Percentiles rank a stretch among this genome's conserved stretches.
phyloP scores from a whole-genome alignment of 495 filamentous ascomycete genomes.

The Aspergillus ellipticus region DNA sequence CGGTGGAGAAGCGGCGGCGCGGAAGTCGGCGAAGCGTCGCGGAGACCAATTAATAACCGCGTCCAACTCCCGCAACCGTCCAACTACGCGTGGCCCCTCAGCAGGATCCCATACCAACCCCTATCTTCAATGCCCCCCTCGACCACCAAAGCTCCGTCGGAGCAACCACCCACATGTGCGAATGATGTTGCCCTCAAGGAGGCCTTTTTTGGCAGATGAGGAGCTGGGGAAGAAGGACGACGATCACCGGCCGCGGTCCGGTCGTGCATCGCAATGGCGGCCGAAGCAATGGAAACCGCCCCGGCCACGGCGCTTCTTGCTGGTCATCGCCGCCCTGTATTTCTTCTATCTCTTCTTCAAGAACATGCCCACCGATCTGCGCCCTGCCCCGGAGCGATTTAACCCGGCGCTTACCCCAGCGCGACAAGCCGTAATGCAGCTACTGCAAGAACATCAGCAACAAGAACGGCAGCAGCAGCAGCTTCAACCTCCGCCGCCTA shows the following conservation, averaged over 20 bases:
- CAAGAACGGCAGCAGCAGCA: background rate
- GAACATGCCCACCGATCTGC: conserved; percentile 47
- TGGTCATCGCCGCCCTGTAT: conserved; percentile 38
- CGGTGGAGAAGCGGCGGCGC: background rate
- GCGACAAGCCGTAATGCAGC: conserved; percentile 14
- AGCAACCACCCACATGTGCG: conserved; percentile 15
- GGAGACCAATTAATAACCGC: background rate
- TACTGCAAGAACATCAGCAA: background rate
- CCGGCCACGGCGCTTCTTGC: conserved; percentile 43
- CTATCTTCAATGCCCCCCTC: conserved; percentile 10
- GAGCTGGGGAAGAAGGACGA: conserved; percentile 70
- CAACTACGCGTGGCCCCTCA: background rate
- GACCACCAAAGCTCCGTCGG: conserved; percentile 14
- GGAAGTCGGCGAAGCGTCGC: background rate
- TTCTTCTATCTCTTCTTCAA: conserved; percentile 52
- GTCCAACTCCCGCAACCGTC: background rate
- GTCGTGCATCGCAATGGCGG: conserved; percentile 20
- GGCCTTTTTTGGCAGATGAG: conserved; percentile 53
- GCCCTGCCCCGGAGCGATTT: conserved; percentile 28
- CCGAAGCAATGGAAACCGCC: conserved; percentile 30
- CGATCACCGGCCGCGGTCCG: conserved; percentile 47
- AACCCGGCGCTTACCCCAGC: conserved; percentile 20
- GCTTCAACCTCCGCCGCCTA: conserved; percentile 6
- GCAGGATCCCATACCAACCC: background rate
- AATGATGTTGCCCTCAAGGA: conserved; percentile 41